These are phyloP conservation scores for Capsicum chinense DNA, from an alignment of 257 asterid species.

Conservation along the genomic window DNA sequence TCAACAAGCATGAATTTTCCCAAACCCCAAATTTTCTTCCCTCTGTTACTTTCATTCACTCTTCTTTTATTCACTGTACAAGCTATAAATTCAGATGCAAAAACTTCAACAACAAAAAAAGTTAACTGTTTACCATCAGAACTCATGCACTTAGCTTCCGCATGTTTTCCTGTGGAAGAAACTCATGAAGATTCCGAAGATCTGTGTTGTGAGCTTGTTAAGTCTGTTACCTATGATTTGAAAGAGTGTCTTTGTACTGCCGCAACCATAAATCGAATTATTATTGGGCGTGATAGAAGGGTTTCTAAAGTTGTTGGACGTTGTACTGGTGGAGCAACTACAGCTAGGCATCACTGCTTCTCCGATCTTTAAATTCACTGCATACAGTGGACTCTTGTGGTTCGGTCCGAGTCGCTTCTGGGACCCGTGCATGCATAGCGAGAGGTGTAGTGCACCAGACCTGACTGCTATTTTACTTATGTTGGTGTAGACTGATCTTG, in stretches of 20 bases:
- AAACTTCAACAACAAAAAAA: not conserved
- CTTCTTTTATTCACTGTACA: not conserved
- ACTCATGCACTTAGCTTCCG: slow-evolving; percentile 5
- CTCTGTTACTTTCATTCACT: not conserved
- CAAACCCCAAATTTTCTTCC: not conserved
- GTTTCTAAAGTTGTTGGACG: slow-evolving; percentile 21
- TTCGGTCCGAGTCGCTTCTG: no score
- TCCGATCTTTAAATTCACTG: not conserved
- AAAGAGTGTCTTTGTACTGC: slow-evolving; percentile 29
- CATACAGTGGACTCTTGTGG: no score
- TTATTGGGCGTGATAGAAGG: slow-evolving; percentile 26
- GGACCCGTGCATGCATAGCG: no score
- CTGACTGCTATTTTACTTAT: no score
- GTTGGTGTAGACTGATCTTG: no score
- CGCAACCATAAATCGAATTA: not conserved
- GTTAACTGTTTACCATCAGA: slow-evolving; percentile 25
- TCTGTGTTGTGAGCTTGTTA: slow-evolving; percentile 19
- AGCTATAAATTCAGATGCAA: not conserved
- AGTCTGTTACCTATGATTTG: slow-evolving; percentile 5
- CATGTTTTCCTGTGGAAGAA: slow-evolving; percentile 24
- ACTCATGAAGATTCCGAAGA: not conserved
- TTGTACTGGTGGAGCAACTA: slow-evolving; percentile 18
- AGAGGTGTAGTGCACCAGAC: no score
- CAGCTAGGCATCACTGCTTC: not conserved
- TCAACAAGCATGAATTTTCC: not conserved